Evolutionary conservation across 345 rosid species (phyloP).

Genomic region (Eucalyptus leucophloia): DNA sequence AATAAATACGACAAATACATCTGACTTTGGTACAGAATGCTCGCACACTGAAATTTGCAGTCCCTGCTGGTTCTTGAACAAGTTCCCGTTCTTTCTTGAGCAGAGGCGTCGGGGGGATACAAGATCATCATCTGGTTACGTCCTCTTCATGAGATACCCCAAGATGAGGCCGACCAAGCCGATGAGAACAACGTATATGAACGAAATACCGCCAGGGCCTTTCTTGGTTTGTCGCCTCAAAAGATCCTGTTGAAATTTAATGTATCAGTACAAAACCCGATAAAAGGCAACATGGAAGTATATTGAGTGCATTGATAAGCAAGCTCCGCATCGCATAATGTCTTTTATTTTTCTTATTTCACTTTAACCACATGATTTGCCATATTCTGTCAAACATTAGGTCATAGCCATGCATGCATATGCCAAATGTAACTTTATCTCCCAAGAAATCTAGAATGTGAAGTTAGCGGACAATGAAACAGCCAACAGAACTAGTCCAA

Average conservation of each 20-base stretch:
- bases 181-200: conserved; percentile 41
- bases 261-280: not conserved
- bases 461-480: not conserved
- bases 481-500: not conserved
- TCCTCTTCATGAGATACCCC: conserved; percentile 64
- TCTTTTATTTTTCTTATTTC: not conserved
- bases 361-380: not conserved
- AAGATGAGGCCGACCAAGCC: conserved; percentile 61
- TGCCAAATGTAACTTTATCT: not conserved
- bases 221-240: conserved; percentile 32
- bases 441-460: not conserved
- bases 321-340: too few species aligned
- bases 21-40: not conserved
- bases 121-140: conserved; percentile 9
- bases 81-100: not conserved
- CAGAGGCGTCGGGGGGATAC: not conserved
- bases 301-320: not conserved
- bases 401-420: not conserved
- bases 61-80: not conserved
- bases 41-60: not conserved
- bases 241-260: conserved; percentile 32
- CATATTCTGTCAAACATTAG: not conserved
- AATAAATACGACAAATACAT: not conserved
- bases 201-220: conserved; percentile 25
- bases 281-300: not conserved